Conservation (phyloP, 495 filamentous ascomycete species). For the Penicillium angulare region DNA sequence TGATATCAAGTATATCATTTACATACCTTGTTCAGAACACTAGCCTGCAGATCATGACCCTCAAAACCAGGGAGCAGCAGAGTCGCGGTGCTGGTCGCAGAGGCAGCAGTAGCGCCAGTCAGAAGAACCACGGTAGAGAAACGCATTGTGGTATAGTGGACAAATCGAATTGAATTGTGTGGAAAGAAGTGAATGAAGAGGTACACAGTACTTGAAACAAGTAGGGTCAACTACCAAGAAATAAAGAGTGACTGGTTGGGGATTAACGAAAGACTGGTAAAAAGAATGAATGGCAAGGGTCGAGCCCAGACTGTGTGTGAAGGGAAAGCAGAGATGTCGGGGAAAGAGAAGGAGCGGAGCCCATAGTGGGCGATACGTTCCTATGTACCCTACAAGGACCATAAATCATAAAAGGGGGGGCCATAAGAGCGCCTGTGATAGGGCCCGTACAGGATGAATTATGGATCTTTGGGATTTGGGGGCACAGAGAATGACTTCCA, state of each 20-base stretch:
- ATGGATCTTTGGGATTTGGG: no score
- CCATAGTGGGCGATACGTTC: neutral
- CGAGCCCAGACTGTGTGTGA: neutral
- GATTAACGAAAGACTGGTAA: conserved; percentile 6
- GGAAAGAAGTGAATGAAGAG: conserved; percentile 10
- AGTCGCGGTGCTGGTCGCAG: conserved; percentile 29
- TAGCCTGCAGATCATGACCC: conserved; percentile 20
- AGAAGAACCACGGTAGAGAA: conserved; percentile 27
- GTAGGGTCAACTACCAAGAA: neutral
- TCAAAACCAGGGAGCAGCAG: conserved; percentile 32
- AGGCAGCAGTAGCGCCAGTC: conserved; percentile 26
- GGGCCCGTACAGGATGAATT: neutral
- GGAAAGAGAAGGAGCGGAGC: neutral
- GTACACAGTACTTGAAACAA: conserved; percentile 16
- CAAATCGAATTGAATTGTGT: conserved; percentile 22
- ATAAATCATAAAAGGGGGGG: neutral
- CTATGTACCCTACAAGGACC: no score
- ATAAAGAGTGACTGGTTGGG: conserved; percentile 3
- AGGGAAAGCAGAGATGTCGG: neutral
- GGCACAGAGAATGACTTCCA: no score
- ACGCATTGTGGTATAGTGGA: conserved; percentile 30
- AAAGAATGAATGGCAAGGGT: neutral
- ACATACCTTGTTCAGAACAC: conserved; percentile 27
- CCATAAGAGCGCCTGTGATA: neutral
- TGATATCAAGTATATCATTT: neutral